Base-by-base conservation (phyloP, 108 stramenopile genomes). In the Nitzschia palea region DNA sequence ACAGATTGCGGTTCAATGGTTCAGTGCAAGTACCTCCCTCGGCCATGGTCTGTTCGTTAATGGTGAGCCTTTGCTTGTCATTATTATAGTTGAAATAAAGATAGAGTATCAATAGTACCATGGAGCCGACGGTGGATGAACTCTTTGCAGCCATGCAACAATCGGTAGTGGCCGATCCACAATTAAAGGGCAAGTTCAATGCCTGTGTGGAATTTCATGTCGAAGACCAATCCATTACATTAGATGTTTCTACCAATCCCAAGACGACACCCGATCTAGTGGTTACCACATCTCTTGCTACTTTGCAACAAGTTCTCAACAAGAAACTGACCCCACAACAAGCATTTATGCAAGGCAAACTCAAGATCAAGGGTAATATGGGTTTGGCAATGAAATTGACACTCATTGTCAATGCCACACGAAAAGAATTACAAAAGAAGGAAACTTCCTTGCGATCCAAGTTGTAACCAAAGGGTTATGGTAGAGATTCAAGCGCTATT, bases 331-430 rank as follows among this genome's bases (percentile, higher is more conserved):
- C 74, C 17, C 77, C 82, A 1, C 47, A 48, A 48, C 47, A 48
- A 48, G 83, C 83, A 3, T 84, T 84, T 44, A 68, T 84, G 76
- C 70, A 80, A 65, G 72, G 75, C 12, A 80, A 80, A 65, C 55
- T 92, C 9, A 89, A 89, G 47, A 86, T 93, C 53, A 89, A 93
- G 64, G 91, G 91, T 8, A 93, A 89, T 43, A 89, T 89, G 91
- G 79, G 75, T 37, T 55, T 93, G 35, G 91, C 91, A 0, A 88
- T 92, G 88, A 92, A 92, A 73, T 56, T 92, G 34, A 86, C 82
- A 8, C 42, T 83, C 23, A 78, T 92, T 36, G 53, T 92, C 42
- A 80, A 81, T 61, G 91, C 88, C 9, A 89, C 91, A 1, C 72
- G 91, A 59, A 84, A 89, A 61, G 72, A 73, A 14, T 66, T 89